Percentiles rank a stretch among this genome's conserved stretches.
These are phyloP conservation scores for Serendipita vermifera DNA, from an alignment of 768 basidiomycete genomes.

Conservation along the genomic window DNA sequence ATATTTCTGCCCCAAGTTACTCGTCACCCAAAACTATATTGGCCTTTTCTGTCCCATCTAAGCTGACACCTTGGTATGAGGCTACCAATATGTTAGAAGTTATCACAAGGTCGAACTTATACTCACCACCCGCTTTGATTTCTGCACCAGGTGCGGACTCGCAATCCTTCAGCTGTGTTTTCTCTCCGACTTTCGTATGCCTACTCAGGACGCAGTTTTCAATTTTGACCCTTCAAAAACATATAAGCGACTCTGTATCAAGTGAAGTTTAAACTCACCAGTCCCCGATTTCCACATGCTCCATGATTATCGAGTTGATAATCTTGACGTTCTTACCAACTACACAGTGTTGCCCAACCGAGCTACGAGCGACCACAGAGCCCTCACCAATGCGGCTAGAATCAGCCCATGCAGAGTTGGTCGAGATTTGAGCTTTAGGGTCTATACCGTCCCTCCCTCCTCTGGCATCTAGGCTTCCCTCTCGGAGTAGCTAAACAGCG, in stretches of 20 bases:
- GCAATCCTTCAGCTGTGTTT: slow-evolving; percentile 40
- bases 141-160: slow-evolving; percentile 6
- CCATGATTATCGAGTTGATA: slow-evolving; percentile 67
- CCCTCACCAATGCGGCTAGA: slow-evolving; percentile 74
- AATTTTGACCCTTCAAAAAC: slow-evolving; percentile 45
- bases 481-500: not conserved
- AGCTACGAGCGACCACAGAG: slow-evolving; percentile 63
- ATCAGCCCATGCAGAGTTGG: slow-evolving; percentile 67
- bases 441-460: slow-evolving; percentile 54
- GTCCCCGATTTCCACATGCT: slow-evolving; percentile 79
- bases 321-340: slow-evolving; percentile 81
- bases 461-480: slow-evolving; percentile 36
- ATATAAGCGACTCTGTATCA: slow-evolving; percentile 8
- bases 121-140: not conserved
- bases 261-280: slow-evolving; percentile 41
- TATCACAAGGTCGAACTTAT: too few species aligned
- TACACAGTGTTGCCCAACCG: slow-evolving; percentile 70
- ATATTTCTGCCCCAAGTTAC: too few species aligned
- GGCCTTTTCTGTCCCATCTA: too few species aligned
- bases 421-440: slow-evolving; percentile 67
- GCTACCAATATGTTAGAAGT: too few species aligned
- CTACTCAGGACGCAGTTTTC: slow-evolving; percentile 66
- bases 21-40: too few species aligned
- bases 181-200: slow-evolving; percentile 56
- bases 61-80: too few species aligned